Percentiles rank a stretch among this genome's conserved stretches.
phyloP scores from a whole-genome alignment of 768 basidiomycete genomes.

The Crepidotus variabilis region DNA sequence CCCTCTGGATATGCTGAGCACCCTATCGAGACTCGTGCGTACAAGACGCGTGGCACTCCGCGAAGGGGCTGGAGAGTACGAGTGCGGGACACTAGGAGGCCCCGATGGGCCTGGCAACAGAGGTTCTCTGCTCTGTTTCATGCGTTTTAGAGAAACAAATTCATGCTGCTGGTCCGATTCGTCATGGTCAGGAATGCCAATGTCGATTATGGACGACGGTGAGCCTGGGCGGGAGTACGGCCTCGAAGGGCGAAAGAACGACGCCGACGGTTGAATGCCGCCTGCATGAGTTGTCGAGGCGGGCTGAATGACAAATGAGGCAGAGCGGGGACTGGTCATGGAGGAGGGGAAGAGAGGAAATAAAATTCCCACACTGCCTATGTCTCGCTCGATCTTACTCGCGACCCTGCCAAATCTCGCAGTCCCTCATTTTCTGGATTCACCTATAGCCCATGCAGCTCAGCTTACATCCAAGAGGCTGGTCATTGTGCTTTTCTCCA shows the following conservation, averaged over 20 bases:
- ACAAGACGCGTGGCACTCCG: conserved; percentile 33
- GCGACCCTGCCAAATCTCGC: conserved; percentile 49
- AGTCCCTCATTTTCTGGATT: conserved; percentile 51
- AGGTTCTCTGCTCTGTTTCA: conserved; percentile 71
- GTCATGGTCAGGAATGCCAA: background rate
- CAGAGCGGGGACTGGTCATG: conserved; percentile 10
- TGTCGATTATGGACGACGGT: conserved; percentile 15
- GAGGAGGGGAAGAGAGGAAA: background rate
- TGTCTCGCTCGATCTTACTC: conserved; percentile 39
- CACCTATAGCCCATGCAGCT: conserved; percentile 50
- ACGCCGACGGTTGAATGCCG: conserved; percentile 74
- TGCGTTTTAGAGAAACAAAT: conserved; percentile 32
- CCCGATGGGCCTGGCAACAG: conserved; percentile 52
- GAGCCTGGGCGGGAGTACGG: conserved; percentile 42
- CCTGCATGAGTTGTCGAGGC: conserved; percentile 54
- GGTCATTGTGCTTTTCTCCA: conserved; percentile 61
- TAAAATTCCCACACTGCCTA: conserved; percentile 1
- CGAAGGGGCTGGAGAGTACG: conserved; percentile 18
- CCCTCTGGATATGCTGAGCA: conserved; percentile 50
- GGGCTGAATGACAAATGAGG: conserved; percentile 7
- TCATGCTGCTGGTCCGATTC: conserved; percentile 10
- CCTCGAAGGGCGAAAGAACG: conserved; percentile 72
- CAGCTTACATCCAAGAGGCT: conserved; percentile 45
- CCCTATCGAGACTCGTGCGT: conserved; percentile 58
- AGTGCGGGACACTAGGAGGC: conserved; percentile 21